phyloP scores from a whole-genome alignment of 108 stramenopile species.

The Pseudonitzschia multiseries region DNA sequence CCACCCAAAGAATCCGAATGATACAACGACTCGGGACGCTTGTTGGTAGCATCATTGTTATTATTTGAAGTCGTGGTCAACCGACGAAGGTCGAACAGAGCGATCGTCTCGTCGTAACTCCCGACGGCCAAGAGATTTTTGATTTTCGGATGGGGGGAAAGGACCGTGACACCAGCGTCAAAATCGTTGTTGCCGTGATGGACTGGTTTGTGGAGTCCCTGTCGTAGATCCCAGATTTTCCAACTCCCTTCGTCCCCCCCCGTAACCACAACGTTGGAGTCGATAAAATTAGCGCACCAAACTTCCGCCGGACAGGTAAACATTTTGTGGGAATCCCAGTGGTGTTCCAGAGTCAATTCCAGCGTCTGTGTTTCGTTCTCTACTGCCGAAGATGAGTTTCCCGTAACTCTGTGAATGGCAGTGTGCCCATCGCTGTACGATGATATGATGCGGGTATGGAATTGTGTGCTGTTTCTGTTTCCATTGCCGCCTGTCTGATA shows the following conservation, averaged over 20 bases:
- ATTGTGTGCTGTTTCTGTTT: neutral
- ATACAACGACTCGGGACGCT: conserved; percentile 20
- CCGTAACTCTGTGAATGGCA: conserved; percentile 48
- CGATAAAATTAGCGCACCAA: conserved; percentile 56
- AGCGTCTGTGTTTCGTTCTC: conserved; percentile 12
- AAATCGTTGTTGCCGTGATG: conserved; percentile 46
- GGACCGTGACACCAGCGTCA: conserved; percentile 81
- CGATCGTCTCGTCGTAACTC: conserved; percentile 78
- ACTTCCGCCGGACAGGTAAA: conserved; percentile 78
- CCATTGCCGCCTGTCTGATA: neutral
- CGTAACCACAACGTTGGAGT: conserved; percentile 29
- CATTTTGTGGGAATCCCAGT: conserved; percentile 72
- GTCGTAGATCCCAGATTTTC: conserved; percentile 73
- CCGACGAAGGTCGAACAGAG: conserved; percentile 63
- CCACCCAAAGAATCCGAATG: conserved; percentile 55
- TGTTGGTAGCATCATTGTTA: conserved; percentile 6
- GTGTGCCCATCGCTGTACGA: conserved; percentile 75
- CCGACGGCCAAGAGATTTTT: conserved; percentile 66
- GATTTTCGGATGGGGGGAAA: conserved; percentile 59
- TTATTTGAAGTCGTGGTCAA: neutral
- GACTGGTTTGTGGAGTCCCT: conserved; percentile 31
- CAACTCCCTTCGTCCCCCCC: conserved; percentile 56
- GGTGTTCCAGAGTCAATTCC: conserved; percentile 14
- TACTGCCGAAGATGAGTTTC: neutral
- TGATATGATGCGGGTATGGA: conserved; percentile 52